These are phyloP conservation scores for Globisporangium nodosum DNA, from an alignment of 352 stramenopile species.

Conservation along the genomic window DNA sequence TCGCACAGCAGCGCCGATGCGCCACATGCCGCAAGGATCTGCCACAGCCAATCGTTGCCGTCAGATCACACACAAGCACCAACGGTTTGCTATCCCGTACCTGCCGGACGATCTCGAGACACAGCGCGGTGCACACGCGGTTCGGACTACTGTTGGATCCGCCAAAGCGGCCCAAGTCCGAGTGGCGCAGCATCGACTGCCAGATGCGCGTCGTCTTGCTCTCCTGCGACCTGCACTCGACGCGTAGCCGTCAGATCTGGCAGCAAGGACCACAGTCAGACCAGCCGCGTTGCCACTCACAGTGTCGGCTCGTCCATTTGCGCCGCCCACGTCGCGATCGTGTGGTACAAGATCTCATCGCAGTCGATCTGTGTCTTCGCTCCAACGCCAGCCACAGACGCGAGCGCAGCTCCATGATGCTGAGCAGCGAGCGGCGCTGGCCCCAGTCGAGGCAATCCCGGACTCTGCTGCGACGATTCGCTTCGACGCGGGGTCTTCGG, in stretches of 20 bases:
- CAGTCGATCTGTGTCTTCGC: conserved; percentile 4
- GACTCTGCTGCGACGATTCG: background rate
- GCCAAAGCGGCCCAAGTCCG: conserved; percentile 44
- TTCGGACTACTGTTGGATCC: conserved; percentile 28
- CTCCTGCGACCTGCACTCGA: conserved; percentile 23
- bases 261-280: background rate
- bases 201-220: conserved; percentile 48
- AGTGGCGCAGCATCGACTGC: conserved; percentile 56
- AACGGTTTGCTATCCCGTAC: conserved; percentile 6
- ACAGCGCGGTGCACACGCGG: conserved; percentile 51
- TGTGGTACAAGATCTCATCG: conserved; percentile 17
- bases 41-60: background rate
- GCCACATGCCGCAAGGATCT: conserved; percentile 29
- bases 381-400: background rate
- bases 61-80: background rate
- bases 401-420: background rate
- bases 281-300: conserved; percentile 1
- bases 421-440: background rate
- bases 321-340: conserved; percentile 10
- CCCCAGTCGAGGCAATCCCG: background rate
- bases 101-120: conserved; percentile 39
- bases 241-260: background rate
- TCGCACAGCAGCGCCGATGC: conserved; percentile 32
- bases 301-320: conserved; percentile 19
- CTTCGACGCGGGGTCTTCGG: background rate